phyloP scores from a whole-genome alignment of 768 basidiomycete species.

The Amanita phalloides region DNA sequence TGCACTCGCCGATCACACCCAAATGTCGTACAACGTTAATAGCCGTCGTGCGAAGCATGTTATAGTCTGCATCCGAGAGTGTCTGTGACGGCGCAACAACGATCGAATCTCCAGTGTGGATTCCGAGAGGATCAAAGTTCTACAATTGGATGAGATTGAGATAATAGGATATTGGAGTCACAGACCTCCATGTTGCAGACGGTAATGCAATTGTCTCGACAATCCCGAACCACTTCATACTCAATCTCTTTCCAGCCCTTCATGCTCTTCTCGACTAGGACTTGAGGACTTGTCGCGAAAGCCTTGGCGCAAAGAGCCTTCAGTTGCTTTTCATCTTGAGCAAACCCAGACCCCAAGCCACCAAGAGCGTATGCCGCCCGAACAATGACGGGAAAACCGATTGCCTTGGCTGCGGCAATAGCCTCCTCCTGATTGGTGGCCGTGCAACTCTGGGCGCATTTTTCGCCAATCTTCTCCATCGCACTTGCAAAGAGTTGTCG shows the following conservation, averaged over 20 bases:
- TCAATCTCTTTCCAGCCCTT: conserved; percentile 99
- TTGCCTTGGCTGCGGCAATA: conserved; percentile 64
- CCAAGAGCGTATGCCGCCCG: conserved; percentile 96
- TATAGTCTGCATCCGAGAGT: conserved; percentile 97
- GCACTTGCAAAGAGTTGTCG: conserved; percentile 87
- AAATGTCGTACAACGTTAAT: conserved; percentile 99
- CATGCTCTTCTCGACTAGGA: conserved; percentile 99
- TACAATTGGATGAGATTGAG: conserved; percentile 19
- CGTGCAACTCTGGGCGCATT: conserved; percentile 83
- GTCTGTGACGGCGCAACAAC: conserved; percentile 98
- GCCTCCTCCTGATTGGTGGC: conserved; percentile 87
- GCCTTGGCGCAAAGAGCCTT: conserved; percentile 86
- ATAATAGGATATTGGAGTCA: conserved; percentile 5
- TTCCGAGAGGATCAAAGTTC: conserved; percentile 99
- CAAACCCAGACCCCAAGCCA: conserved; percentile 92
- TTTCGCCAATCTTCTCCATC: conserved; percentile 94
- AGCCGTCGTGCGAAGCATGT: conserved; percentile 97
- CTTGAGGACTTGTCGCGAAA: conserved; percentile 95
- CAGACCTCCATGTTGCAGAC: conserved; percentile 99
- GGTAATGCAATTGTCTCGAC: conserved; percentile 96
- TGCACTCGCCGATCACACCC: conserved; percentile 96
- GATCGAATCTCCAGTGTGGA: conserved; percentile 98
- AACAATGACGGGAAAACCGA: conserved; percentile 94
- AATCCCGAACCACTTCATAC: conserved; percentile 97
- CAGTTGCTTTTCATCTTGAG: conserved; percentile 87